Evolutionary conservation across 805 yeast species (phyloP).

Genomic region (Lachancea nothofagi): DNA sequence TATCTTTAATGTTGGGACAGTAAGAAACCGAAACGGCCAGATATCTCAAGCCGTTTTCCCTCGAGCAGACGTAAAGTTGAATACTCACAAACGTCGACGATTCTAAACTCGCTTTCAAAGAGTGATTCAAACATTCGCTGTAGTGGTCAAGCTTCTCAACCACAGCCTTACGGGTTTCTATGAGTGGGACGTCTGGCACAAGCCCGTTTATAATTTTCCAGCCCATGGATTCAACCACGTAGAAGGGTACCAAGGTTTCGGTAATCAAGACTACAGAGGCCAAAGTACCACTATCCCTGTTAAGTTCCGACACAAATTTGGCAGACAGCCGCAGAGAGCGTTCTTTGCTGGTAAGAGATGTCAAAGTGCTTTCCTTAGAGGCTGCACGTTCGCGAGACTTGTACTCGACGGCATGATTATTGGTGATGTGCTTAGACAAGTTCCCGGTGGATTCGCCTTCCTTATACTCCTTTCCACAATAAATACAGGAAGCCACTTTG

Average conservation of each 20-base stretch:
- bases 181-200: slow-evolving; percentile 6
- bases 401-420: slow-evolving; percentile 6
- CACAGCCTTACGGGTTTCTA: slow-evolving; percentile 7
- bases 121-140: slow-evolving; percentile 3
- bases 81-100: slow-evolving; percentile 7
- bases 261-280: slow-evolving; percentile 7
- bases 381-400: slow-evolving; percentile 9
- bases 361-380: slow-evolving; percentile 5
- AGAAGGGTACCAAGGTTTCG: slow-evolving; percentile 6
- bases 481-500: slow-evolving; percentile 9
- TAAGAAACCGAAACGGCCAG: slow-evolving; percentile 10
- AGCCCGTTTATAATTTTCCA: slow-evolving; percentile 9
- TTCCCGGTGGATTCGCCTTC: slow-evolving; percentile 14
- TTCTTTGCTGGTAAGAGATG: slow-evolving; percentile 7
- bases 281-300: slow-evolving; percentile 7
- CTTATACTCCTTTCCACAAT: slow-evolving; percentile 12
- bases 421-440: slow-evolving; percentile 11
- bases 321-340: slow-evolving; percentile 7
- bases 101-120: slow-evolving; percentile 2
- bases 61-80: slow-evolving; percentile 6
- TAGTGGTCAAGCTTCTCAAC: slow-evolving; percentile 7
- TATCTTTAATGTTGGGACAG: slow-evolving; percentile 8
- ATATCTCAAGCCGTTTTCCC: slow-evolving; percentile 2
- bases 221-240: slow-evolving; percentile 8
- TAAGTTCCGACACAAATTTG: slow-evolving; percentile 6